These are phyloP conservation scores for Cenchrus purpureus DNA, from an alignment of 176 grass and related monocot genomes.

Conservation along the genomic window DNA sequence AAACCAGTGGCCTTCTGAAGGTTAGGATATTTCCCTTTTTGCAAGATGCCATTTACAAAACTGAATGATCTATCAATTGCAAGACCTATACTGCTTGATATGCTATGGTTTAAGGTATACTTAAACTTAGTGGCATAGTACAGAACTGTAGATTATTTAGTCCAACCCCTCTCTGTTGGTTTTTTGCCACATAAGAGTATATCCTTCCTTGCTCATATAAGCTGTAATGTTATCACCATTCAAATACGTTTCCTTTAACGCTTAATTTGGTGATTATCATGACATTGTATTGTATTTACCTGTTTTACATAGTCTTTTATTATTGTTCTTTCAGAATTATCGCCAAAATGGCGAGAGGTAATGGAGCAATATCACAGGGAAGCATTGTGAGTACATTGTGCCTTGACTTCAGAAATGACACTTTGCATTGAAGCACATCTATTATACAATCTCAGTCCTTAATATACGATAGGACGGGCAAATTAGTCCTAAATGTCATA, in stretches of 20 bases:
- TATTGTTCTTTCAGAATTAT: conserved; percentile 61
- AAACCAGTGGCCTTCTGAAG: conserved; percentile 88
- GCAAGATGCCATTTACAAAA: conserved; percentile 9
- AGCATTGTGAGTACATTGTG: conserved; percentile 70
- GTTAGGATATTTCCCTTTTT: conserved; percentile 39
- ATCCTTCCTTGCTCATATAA: conserved; percentile 12
- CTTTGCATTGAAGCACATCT: not conserved
- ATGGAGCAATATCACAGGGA: conserved; percentile 94
- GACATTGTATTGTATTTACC: conserved; percentile 25
- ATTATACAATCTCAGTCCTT: not conserved
- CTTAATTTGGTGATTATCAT: not conserved
- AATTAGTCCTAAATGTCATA: no score
- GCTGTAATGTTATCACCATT: not conserved
- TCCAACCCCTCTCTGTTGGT: not conserved
- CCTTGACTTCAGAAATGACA: conserved; percentile 19
- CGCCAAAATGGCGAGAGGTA: conserved; percentile 74
- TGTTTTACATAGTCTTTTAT: conserved; percentile 8
- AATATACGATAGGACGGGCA: no score
- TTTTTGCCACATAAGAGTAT: not conserved
- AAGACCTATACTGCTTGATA: not conserved
- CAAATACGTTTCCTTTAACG: not conserved
- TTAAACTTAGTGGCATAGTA: not conserved
- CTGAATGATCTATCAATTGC: not conserved
- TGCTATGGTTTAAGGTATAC: not conserved
- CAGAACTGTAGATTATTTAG: conserved; percentile 5